These are phyloP conservation scores for Dovyalis caffra DNA, from an alignment of 345 rosid genomes.

Conservation along the genomic window DNA sequence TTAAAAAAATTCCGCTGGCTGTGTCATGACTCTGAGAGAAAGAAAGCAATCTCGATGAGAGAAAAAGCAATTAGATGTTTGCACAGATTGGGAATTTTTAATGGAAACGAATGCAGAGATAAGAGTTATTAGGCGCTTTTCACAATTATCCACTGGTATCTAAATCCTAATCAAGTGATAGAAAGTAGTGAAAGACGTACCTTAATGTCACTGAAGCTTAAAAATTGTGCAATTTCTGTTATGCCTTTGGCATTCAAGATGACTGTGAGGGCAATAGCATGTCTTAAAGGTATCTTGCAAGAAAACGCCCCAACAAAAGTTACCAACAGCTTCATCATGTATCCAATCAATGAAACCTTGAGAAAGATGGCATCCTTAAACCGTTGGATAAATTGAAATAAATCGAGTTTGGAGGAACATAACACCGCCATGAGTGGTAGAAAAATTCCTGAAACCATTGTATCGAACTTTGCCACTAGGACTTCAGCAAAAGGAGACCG, in stretches of 20 bases:
- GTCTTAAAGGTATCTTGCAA: constrained; percentile 8
- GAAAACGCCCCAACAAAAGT: constrained; percentile 4
- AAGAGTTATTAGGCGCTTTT: background rate
- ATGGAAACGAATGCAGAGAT: too few species aligned
- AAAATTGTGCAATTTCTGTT: constrained; percentile 22
- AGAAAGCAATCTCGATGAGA: background rate
- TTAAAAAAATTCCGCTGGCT: constrained; percentile 2
- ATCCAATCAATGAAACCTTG: constrained; percentile 3
- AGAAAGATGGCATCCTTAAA: background rate
- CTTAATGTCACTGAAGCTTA: constrained; percentile 14
- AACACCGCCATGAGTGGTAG: constrained; percentile 23
- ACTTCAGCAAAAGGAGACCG: constrained; percentile 35
- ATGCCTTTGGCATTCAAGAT: constrained; percentile 28
- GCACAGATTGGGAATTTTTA: background rate
- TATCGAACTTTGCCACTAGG: constrained; percentile 26
- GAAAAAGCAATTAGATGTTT: background rate
- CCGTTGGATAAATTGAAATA: background rate
- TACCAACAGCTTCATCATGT: background rate
- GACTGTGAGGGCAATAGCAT: constrained; percentile 20
- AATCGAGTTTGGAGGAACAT: constrained; percentile 19
- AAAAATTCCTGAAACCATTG: constrained; percentile 22
- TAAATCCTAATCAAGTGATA: background rate
- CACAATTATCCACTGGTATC: background rate
- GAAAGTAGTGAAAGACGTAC: background rate
- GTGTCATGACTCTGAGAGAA: background rate